Conservation (phyloP, 164 flowering plant genomes). For the Akebia trifoliata region DNA sequence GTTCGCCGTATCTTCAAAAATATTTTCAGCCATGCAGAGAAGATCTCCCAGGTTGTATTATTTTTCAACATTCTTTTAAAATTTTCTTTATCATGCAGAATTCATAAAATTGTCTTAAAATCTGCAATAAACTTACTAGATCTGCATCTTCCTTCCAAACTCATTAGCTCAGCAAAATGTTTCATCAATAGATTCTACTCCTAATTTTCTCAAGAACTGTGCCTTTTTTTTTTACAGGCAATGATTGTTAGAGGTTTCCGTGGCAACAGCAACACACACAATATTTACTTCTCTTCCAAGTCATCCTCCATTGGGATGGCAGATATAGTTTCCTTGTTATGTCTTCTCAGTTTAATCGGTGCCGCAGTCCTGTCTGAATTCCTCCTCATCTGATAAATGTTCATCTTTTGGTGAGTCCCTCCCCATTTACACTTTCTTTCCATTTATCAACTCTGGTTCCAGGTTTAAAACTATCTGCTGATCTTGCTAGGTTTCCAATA, state of each 20-base stretch:
- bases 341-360: conserved; percentile 51
- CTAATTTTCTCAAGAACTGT: neutral
- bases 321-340: conserved; percentile 47
- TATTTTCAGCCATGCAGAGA: conserved; percentile 84
- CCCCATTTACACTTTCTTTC: neutral
- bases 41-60: conserved; percentile 79
- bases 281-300: conserved; percentile 53
- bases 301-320: conserved; percentile 40
- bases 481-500: neutral
- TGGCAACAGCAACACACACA: conserved; percentile 67
- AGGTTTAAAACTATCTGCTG: neutral
- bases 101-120: neutral
- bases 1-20: conserved; percentile 78
- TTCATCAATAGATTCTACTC: neutral
- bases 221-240: conserved; percentile 44
- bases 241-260: conserved; percentile 92
- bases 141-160: too few relatives aligned
- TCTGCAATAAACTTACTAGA: neutral
- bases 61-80: neutral
- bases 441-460: too few relatives aligned
- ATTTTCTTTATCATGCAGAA: neutral
- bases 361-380: conserved; percentile 48
- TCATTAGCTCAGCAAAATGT: too few relatives aligned
- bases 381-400: conserved; percentile 30
- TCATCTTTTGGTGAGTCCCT: conserved; percentile 1